Base-by-base conservation (phyloP, 371 early-diverging fungal genomes). In the Mortierella sp. region DNA sequence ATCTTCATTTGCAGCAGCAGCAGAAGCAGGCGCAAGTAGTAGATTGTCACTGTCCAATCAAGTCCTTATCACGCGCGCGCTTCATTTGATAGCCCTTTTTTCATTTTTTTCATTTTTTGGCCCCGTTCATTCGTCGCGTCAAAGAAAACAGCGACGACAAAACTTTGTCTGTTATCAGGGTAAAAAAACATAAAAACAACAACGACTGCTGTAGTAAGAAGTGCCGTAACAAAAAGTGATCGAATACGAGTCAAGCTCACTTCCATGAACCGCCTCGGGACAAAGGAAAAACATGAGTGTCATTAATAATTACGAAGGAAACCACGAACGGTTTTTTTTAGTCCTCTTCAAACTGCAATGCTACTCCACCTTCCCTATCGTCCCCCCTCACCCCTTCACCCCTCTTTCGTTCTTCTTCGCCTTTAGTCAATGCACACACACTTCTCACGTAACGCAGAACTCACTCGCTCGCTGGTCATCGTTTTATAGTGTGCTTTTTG, bases 381-480 rank as follows among this genome's bases (percentile, higher is more conserved):
- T 26, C 14, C 41, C 37, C 34, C 22, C 7, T 13, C 66, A 65
- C 37, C 43, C 9, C 63, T n/a, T n/a, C 39, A 37, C 31, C 37
- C 31, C 3, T 34, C 52, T 24, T 29, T 29, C 29, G 7, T 61
- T n/a, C 48, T 34, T 40, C 4, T 22, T 47, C 16, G 13, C 22
- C 29, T 45, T 47, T 45, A 53, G 71, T 47, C 64, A 37, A 71
- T 63, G 71, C 71, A 64, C 64, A 13, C 52, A n/a, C n/a, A n/a
- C 31, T 70, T 63, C 71, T 71, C 71, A 71, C 71, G 64, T 64
- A 71, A 71, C 71, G 71, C 39, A 64, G 41, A 37, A 14, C 29
- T 31, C 37, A 4, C 26, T 44, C 26, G 43, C n/a, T 66, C 44
- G 37, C 45, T 61, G 61, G 61, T 37, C 61, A 61, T 1, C 16